Conservation (phyloP, 2,329 filamentous ascomycete species). For the Xylaria arbuscula region DNA sequence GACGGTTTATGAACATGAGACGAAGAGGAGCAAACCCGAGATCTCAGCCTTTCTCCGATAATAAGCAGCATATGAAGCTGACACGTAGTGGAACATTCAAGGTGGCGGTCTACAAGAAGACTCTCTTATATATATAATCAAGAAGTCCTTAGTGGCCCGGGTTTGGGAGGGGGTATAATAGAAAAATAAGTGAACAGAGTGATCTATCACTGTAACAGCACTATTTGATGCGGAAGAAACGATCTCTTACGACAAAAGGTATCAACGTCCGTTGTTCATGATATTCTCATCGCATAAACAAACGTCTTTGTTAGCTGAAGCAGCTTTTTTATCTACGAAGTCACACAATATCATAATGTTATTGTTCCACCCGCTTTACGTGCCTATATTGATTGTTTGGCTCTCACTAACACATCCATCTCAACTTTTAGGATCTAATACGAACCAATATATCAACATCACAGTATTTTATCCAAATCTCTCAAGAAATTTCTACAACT, state of each 20-base stretch:
- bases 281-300: background rate
- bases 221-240: background rate
- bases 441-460: background rate
- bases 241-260: background rate
- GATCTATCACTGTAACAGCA: background rate
- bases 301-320: background rate
- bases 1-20: background rate
- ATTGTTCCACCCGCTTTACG: conserved; percentile 2
- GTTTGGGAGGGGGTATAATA: background rate
- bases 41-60: background rate
- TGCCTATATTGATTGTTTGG: background rate
- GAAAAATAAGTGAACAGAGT: background rate
- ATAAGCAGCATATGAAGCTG: background rate
- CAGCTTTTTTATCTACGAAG: background rate
- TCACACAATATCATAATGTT: background rate
- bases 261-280: background rate
- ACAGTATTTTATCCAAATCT: no score
- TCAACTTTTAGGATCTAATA: no score
- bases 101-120: background rate
- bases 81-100: background rate
- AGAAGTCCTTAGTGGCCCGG: background rate
- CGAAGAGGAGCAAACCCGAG: background rate
- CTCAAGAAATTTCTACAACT: no score
- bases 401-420: no score
- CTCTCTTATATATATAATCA: background rate